Conservation (phyloP, 208 protist species). For the Porcisia hertigi region DNA sequence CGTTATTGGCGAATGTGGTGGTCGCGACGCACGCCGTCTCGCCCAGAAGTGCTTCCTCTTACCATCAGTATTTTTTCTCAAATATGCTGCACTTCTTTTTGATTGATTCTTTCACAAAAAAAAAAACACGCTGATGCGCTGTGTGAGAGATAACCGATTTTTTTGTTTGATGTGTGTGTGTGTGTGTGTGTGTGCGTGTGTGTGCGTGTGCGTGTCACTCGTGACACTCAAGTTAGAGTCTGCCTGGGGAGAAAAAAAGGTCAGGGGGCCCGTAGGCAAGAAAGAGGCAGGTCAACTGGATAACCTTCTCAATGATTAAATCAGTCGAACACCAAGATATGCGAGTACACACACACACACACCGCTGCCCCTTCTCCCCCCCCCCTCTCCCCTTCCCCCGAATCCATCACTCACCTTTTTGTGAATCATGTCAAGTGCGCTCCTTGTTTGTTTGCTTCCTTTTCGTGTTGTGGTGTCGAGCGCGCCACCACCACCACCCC, state of each 20-base stretch:
- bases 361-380: not conserved
- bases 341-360: not conserved
- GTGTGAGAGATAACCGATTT: not conserved
- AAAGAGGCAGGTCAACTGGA: not conserved
- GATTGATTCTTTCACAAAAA: too few relatives aligned
- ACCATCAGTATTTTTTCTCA: too few relatives aligned
- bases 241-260: too few relatives aligned
- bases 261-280: not conserved
- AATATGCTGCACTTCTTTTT: too few relatives aligned
- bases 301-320: not conserved
- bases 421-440: too few relatives aligned
- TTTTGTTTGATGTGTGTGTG: not conserved
- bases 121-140: too few relatives aligned
- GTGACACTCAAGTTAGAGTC: too few relatives aligned
- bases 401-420: too few relatives aligned
- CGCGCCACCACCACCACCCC: too few relatives aligned
- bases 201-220: conserved; percentile 10
- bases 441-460: too few relatives aligned
- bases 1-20: not conserved
- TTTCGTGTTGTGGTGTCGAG: too few relatives aligned
- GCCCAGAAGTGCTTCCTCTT: not conserved
- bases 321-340: not conserved
- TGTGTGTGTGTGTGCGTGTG: conserved; percentile 17
- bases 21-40: not conserved
- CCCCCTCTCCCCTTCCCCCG: not conserved